Conservation (phyloP, 306 rosid species). For the Dryas octopetala region DNA sequence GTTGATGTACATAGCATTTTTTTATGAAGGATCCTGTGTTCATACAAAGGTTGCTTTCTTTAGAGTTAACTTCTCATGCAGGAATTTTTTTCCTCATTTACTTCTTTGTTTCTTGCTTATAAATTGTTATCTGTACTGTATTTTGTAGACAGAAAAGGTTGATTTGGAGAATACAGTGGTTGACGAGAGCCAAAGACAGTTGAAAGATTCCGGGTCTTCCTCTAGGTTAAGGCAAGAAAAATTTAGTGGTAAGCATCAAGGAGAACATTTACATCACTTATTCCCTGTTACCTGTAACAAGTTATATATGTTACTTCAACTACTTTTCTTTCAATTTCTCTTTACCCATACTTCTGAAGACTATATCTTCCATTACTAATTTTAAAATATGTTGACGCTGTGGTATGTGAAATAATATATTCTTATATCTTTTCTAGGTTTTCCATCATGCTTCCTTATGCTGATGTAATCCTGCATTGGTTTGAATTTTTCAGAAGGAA, state of each 20-base stretch:
- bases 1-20: not conserved
- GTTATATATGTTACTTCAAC: not conserved
- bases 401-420: not conserved
- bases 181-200: slow-evolving; percentile 90
- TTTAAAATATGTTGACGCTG: not conserved
- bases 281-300: not conserved
- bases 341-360: not conserved
- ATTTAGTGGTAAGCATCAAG: slow-evolving; percentile 66
- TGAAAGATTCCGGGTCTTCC: slow-evolving; percentile 61
- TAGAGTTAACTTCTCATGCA: not conserved
- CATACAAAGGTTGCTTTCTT: not conserved
- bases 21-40: not conserved
- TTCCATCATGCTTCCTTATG: not conserved
- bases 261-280: not conserved
- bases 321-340: not conserved
- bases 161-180: slow-evolving; percentile 99
- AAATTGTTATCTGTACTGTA: slow-evolving; percentile 31
- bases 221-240: slow-evolving; percentile 64
- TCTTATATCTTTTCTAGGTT: slow-evolving; percentile 10
- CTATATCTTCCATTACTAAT: not conserved
- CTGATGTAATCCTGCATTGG: slow-evolving; percentile 16
- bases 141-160: slow-evolving; percentile 96
- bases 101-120: slow-evolving; percentile 23
- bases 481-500: slow-evolving; percentile 62
- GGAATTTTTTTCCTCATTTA: slow-evolving; percentile 5